Evolutionary conservation across 306 rosid species (phyloP).

Genomic region (Sindora glabra): DNA sequence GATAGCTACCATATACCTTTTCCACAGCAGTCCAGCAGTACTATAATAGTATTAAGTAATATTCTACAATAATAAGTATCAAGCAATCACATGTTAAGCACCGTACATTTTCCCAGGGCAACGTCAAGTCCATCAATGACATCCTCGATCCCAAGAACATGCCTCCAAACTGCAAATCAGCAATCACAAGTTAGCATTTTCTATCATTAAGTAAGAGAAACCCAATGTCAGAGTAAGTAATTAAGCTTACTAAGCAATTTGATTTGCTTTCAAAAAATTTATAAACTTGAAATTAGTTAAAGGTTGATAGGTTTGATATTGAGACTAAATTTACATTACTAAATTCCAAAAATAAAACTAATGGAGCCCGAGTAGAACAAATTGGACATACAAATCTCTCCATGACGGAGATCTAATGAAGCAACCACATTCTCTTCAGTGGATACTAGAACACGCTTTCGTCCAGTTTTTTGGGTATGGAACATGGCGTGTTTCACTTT

Average conservation of each 20-base stretch:
- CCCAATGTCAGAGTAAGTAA: not conserved
- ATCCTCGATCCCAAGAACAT: slow-evolving; percentile 66
- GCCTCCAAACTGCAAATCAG: slow-evolving; percentile 95
- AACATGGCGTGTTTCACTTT: slow-evolving; percentile 88
- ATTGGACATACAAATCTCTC: slow-evolving; percentile 72
- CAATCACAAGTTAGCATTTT: slow-evolving; percentile 25
- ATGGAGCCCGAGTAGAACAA: too few relatives aligned
- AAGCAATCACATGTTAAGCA: slow-evolving; percentile 8
- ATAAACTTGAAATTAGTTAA: not conserved
- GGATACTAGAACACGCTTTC: slow-evolving; percentile 91
- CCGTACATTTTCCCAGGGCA: slow-evolving; percentile 86
- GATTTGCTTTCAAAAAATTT: not conserved
- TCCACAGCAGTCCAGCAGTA: too few relatives aligned
- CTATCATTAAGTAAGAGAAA: not conserved
- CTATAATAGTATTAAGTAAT: too few relatives aligned
- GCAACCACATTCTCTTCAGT: slow-evolving; percentile 94
- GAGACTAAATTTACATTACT: too few relatives aligned
- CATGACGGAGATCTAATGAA: slow-evolving; percentile 97
- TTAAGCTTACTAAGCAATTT: not conserved
- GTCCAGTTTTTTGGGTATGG: slow-evolving; percentile 79
- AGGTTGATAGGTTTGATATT: too few relatives aligned
- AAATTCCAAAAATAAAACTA: too few relatives aligned
- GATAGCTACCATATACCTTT: too few relatives aligned
- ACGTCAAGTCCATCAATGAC: slow-evolving; percentile 63
- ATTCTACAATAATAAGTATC: slow-evolving; percentile 4